Evolutionary conservation across 768 basidiomycete genomes (phyloP).

Genomic region (Pisolithus microcarpus): DNA sequence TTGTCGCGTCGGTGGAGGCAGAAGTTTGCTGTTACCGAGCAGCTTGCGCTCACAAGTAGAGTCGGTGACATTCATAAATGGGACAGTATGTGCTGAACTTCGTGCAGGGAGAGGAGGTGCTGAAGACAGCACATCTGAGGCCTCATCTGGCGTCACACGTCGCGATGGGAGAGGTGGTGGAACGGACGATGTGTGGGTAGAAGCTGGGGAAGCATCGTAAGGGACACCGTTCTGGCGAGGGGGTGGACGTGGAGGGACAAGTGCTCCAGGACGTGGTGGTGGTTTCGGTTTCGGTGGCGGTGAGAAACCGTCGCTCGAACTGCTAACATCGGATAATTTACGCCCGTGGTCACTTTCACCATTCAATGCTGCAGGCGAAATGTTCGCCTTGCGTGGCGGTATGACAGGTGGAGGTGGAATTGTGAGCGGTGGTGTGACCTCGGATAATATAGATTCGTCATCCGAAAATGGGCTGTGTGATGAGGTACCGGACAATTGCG

Average conservation of each 20-base stretch:
- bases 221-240: constrained; percentile 8
- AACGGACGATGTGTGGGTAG: constrained; percentile 14
- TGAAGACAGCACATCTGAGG: neutral
- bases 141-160: constrained; percentile 9
- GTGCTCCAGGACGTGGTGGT: constrained; percentile 14
- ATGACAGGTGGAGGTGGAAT: constrained; percentile 5
- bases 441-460: constrained; percentile 22
- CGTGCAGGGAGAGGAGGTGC: constrained; percentile 35
- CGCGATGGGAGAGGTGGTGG: constrained; percentile 39
- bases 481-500: constrained; percentile 16
- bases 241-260: constrained; percentile 16
- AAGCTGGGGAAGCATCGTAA: neutral
- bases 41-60: constrained; percentile 20
- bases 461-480: constrained; percentile 25
- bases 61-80: constrained; percentile 1
- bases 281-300: constrained; percentile 14
- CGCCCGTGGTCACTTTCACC: constrained; percentile 3
- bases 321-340: constrained; percentile 11
- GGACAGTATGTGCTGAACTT: neutral
- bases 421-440: constrained; percentile 11
- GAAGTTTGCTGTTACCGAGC: constrained; percentile 35
- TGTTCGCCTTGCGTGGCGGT: constrained; percentile 5
- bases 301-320: constrained; percentile 16
- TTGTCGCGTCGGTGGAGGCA: constrained; percentile 69
- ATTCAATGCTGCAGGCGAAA: constrained; percentile 3